phyloP scores from a whole-genome alignment of 2,329 filamentous ascomycete genomes.

The Aspergillus awamori region DNA sequence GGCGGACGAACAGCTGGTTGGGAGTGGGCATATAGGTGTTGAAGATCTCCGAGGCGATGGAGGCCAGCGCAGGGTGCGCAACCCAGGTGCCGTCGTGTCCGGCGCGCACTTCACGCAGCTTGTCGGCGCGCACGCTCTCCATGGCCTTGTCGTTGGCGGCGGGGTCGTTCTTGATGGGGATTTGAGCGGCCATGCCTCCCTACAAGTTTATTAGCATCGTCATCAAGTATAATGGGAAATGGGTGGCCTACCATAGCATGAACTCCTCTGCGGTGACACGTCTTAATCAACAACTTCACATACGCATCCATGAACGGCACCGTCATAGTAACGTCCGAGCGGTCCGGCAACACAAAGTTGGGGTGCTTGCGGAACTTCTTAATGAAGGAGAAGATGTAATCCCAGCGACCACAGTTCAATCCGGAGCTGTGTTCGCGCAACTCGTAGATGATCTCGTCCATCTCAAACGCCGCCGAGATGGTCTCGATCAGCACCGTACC shows the following conservation, averaged over 20 bases:
- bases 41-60: slow-evolving; percentile 89
- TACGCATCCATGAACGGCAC: slow-evolving; percentile 98
- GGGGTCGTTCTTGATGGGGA: slow-evolving; percentile 94
- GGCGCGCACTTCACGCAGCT: slow-evolving; percentile 91
- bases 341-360: slow-evolving; percentile 90
- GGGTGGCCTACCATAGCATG: slow-evolving; percentile 74
- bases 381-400: slow-evolving; percentile 99
- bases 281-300: slow-evolving; percentile 96
- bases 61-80: slow-evolving; percentile 87
- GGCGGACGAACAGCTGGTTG: slow-evolving; percentile 89
- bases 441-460: slow-evolving; percentile 99
- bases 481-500: slow-evolving; percentile 97
- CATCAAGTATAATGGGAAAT: background rate
- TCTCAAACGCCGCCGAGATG: slow-evolving; percentile 96
- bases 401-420: slow-evolving; percentile 98
- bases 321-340: slow-evolving; percentile 92
- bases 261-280: slow-evolving; percentile 94
- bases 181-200: slow-evolving; percentile 96
- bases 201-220: slow-evolving; percentile 12
- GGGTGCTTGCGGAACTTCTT: slow-evolving; percentile 98
- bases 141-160: slow-evolving; percentile 91
- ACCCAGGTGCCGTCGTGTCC: slow-evolving; percentile 98
- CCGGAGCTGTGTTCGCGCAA: slow-evolving; percentile 94
- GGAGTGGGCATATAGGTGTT: slow-evolving; percentile 98
- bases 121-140: slow-evolving; percentile 90